These are phyloP conservation scores for Colletotrichum australisinense DNA, from an alignment of 2,329 filamentous ascomycete genomes.

Conservation along the genomic window DNA sequence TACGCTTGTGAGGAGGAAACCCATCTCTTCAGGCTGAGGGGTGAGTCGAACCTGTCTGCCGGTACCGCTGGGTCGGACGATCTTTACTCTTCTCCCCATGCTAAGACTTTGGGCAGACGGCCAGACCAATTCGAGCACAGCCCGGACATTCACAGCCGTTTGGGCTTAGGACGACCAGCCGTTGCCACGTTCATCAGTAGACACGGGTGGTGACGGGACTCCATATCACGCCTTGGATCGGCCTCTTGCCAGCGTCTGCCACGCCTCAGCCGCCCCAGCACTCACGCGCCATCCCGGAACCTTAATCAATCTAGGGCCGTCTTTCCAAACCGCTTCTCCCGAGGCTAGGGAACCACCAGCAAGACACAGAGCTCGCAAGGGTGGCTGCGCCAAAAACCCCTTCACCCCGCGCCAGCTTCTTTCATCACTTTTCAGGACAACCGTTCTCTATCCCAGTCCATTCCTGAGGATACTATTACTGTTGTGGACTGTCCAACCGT, in stretches of 20 bases:
- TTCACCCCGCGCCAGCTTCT: conserved; percentile 30
- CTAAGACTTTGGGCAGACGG: conserved; percentile 26
- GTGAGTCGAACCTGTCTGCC: conserved; percentile 22
- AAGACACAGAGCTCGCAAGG: conserved; percentile 11
- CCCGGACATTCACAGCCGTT: background rate
- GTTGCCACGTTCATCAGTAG: conserved; percentile 27
- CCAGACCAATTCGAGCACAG: background rate
- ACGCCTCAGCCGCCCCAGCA: conserved; percentile 27
- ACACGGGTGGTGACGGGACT: conserved; percentile 11
- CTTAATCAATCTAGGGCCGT: conserved; percentile 25
- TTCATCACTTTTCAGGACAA: conserved; percentile 21
- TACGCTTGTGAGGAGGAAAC: conserved; percentile 2
- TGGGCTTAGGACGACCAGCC: conserved; percentile 19
- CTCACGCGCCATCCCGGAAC: conserved; percentile 35
- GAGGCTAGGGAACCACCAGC: conserved; percentile 26
- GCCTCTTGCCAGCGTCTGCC: conserved; percentile 20
- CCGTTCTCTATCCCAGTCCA: conserved; percentile 1
- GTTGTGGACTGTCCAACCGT: background rate
- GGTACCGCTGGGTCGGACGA: conserved; percentile 7
- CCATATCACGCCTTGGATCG: conserved; percentile 21
- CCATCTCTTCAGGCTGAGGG: conserved; percentile 7
- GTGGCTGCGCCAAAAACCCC: conserved; percentile 24
- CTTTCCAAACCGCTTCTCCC: conserved; percentile 29
- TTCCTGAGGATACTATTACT: conserved; percentile 4
- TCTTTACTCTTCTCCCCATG: conserved; percentile 5